Base-by-base conservation (phyloP, 2,329 filamentous ascomycete genomes). In the Colletotrichum magnum region DNA sequence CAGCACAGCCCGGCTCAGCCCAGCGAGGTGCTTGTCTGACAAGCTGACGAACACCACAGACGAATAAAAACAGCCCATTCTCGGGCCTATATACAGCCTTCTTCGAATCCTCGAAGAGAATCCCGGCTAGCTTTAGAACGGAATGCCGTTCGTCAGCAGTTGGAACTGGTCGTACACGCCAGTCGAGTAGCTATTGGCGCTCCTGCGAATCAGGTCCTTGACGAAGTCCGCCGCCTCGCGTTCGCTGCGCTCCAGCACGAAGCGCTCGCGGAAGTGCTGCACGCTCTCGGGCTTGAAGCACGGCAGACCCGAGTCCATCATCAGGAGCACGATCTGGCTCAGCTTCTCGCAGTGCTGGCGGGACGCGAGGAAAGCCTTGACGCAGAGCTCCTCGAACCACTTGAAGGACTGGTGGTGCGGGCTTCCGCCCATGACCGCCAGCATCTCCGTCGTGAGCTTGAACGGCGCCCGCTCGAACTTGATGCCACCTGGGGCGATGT, bases 161-260 rank as follows among this genome's bases (percentile, higher is more conserved):
- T 99, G 96, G 86, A 98, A 99, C 80, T 97, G 94, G 83, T 99
- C 97, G 80, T 99, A 99, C 56, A 95, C 92, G 73, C 94, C 94
- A 1, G 96, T 99, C 65, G 93, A 95, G 78, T 96, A 93, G 82
- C 93, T 98, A 68, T 91, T 89, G 77, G 96, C 93, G 78, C 95
- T 98, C 87, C 93, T 97, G 84, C 91, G 92, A 77, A 98, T 92
- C 75, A 98, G 84, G 63, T 93, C 93, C 74, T 92, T 90, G 90
- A 99, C 97, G 75, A 96, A 97, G 70, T 97, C 94, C 0, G 95
- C 96, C 0, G 97, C 96, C 81, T 99, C 96, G 56, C 94, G 88
- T 81, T 99, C 96, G 64, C 85, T 94, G 85, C 92, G 95, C 67
- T 98, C 96, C 64, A 98, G 84, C 68, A 97, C 95, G 80, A 99